A percentile compares a stretch with the other conserved stretches of the same genome.
phyloP scores from a whole-genome alignment of 106 monocot genomes.

The Platanthera zijinensis region DNA sequence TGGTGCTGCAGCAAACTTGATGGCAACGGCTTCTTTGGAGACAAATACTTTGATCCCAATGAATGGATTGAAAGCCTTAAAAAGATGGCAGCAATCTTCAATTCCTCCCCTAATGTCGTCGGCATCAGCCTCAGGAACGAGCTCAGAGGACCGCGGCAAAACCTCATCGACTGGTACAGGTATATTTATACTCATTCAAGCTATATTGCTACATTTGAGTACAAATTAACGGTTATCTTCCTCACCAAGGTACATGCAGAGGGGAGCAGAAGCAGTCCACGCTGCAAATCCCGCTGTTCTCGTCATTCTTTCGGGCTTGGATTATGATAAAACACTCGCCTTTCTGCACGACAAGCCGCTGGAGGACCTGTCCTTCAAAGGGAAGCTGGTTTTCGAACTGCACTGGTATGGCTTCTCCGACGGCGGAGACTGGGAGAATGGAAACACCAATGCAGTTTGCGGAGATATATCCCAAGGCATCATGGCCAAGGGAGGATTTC shows the following conservation, averaged over 20 bases:
- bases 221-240: background rate
- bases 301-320: constrained; percentile 59
- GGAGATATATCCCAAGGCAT: constrained; percentile 16
- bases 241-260: constrained; percentile 55
- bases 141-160: constrained; percentile 63
- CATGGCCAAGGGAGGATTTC: constrained; percentile 31
- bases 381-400: constrained; percentile 63
- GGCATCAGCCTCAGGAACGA: constrained; percentile 86
- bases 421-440: constrained; percentile 53
- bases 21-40: constrained; percentile 87
- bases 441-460: constrained; percentile 53
- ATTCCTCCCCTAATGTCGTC: constrained; percentile 41
- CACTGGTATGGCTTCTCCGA: constrained; percentile 87
- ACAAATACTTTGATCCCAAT: constrained; percentile 57
- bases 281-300: constrained; percentile 46
- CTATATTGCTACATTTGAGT: background rate
- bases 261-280: constrained; percentile 66
- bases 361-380: constrained; percentile 27
- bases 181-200: constrained; percentile 3
- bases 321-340: constrained; percentile 56
- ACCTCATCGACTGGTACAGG: constrained; percentile 62
- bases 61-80: constrained; percentile 56
- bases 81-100: constrained; percentile 53
- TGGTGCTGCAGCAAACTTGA: constrained; percentile 81
- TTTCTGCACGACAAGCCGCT: constrained; percentile 36